Evolutionary conservation across 106 monocot genomes (phyloP), one percentile per base, ranked within the genome.

Genomic region (Dactylorhiza incarnata): DNA sequence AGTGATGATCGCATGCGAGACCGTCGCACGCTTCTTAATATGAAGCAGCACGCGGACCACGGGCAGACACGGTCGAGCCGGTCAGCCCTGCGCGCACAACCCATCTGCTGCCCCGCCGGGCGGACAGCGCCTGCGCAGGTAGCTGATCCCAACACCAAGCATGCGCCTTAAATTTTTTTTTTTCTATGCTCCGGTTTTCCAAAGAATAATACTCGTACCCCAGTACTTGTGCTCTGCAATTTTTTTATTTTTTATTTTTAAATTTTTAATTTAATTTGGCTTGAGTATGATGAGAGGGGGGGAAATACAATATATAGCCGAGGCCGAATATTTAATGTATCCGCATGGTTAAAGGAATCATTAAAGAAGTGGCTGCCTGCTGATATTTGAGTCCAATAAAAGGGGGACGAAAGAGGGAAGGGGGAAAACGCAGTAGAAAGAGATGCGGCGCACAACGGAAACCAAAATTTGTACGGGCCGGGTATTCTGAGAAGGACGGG

Each of bases 261-360:
- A 50, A 6, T 50, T 50, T 10, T 58, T 15, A n/a, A 58, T 9
- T 14, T 14, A 65, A n/a, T n/a, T n/a, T n/a, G n/a, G n/a, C n/a
- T n/a, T n/a, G n/a, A n/a, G n/a, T n/a, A n/a, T n/a, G n/a, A n/a
- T n/a, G n/a, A n/a, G n/a, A n/a, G n/a, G n/a, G n/a, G n/a, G n/a
- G n/a, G n/a, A n/a, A n/a, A n/a, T n/a, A n/a, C n/a, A n/a, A n/a
- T n/a, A n/a, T n/a, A n/a, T 29, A 29, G 7, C 69, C 69, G 20
- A 49, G 48, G 3, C 14, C 9, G 10, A 72, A 20, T 72, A 72
- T 48, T 49, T 72, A 22, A 72, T 49, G 47, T n/a, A 49, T 23
- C 48, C 72, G 72, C 72, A 72, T 72, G 72, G 72, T 23, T 48
- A 72, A 72, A 22, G 0, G 72, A 72, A 72, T 72, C 49, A 72